These are phyloP conservation scores for Mycena rebaudengoi DNA, from an alignment of 768 basidiomycete species.

Conservation along the genomic window DNA sequence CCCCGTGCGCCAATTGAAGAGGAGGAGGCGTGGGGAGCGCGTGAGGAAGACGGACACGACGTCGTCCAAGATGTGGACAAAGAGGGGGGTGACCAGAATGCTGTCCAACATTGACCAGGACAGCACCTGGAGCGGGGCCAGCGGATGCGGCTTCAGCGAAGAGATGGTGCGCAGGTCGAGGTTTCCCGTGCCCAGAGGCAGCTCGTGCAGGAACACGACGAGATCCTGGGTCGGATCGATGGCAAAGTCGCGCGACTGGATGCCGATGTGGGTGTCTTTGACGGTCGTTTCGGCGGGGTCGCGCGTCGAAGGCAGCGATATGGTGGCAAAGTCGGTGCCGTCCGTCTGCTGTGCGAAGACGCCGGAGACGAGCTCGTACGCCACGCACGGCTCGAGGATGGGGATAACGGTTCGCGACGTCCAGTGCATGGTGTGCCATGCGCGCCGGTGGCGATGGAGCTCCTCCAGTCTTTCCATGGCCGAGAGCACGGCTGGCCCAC, in stretches of 20 bases:
- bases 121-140: conserved; percentile 42
- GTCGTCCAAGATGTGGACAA: conserved; percentile 63
- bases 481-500: neutral
- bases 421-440: conserved; percentile 1
- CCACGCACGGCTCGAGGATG: conserved; percentile 23
- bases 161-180: conserved; percentile 57
- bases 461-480: neutral
- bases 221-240: conserved; percentile 75
- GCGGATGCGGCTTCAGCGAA: conserved; percentile 50
- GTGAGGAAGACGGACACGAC: conserved; percentile 54
- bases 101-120: conserved; percentile 34
- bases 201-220: conserved; percentile 50
- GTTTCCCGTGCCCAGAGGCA: conserved; percentile 26
- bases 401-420: neutral
- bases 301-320: conserved; percentile 37
- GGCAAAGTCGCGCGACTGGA: conserved; percentile 62
- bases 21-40: conserved; percentile 43
- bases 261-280: conserved; percentile 44
- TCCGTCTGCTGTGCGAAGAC: conserved; percentile 54
- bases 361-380: conserved; percentile 71
- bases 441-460: neutral
- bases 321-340: conserved; percentile 27
- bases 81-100: conserved; percentile 36
- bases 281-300: conserved; percentile 24
- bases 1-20: conserved; percentile 65